These are phyloP conservation scores for Pulveroboletus sp. DNA, from an alignment of 768 basidiomycete genomes.

Conservation along the genomic window DNA sequence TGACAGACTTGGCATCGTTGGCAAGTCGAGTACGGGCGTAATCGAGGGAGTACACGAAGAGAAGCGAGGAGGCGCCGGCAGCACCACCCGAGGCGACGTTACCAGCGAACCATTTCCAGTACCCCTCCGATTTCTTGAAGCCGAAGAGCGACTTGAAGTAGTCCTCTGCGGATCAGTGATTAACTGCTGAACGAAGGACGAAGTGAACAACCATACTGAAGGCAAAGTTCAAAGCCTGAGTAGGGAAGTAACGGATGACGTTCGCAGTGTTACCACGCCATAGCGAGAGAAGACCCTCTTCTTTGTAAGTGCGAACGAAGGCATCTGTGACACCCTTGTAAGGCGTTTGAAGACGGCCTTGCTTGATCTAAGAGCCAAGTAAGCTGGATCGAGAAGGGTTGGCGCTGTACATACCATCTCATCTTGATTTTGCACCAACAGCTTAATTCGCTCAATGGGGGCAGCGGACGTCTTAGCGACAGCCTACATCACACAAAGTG, in stretches of 20 bases:
- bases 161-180: constrained; percentile 53
- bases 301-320: constrained; percentile 85
- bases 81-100: constrained; percentile 99
- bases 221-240: constrained; percentile 99
- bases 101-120: constrained; percentile 98
- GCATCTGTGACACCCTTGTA: constrained; percentile 97
- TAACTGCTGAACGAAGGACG: constrained; percentile 1
- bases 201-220: constrained; percentile 69
- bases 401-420: constrained; percentile 80
- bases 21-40: constrained; percentile 99
- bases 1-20: constrained; percentile 95
- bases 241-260: constrained; percentile 99
- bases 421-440: constrained; percentile 98
- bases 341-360: constrained; percentile 92
- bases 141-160: constrained; percentile 99
- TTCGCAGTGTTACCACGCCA: constrained; percentile 99
- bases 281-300: constrained; percentile 92
- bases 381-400: constrained; percentile 1
- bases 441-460: constrained; percentile 99
- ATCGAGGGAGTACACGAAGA: constrained; percentile 99
- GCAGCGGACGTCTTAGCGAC: constrained; percentile 99
- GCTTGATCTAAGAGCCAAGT: constrained; percentile 74
- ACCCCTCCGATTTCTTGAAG: constrained; percentile 97
- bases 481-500: too few relatives aligned
- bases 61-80: constrained; percentile 96